Conservation (phyloP, 1,139 yeast species). For the Casaregolazyma suthepensis region DNA sequence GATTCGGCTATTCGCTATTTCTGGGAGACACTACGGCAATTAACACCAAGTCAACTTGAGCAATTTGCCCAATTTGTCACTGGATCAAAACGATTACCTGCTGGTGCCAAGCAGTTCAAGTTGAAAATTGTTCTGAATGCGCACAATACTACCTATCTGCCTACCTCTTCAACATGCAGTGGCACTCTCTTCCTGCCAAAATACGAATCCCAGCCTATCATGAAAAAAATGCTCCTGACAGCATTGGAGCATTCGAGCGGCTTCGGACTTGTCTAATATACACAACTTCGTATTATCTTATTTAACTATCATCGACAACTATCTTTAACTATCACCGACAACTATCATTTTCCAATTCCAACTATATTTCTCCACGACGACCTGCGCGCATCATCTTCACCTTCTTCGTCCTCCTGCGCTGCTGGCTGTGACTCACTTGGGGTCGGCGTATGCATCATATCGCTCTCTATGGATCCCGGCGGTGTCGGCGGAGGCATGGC, state of each 20-base stretch:
- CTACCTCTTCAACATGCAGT: constrained; percentile 28
- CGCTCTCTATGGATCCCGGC: neutral
- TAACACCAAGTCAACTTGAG: constrained; percentile 16
- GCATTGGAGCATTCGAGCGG: constrained; percentile 27
- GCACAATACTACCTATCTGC: constrained; percentile 19
- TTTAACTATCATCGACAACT: neutral
- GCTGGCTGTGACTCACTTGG: neutral
- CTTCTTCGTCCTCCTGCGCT: neutral
- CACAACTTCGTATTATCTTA: neutral
- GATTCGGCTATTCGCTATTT: constrained; percentile 19
- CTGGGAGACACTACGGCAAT: constrained; percentile 21
- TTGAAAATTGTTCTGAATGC: constrained; percentile 23
- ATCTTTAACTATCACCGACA: neutral
- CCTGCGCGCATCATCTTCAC: neutral
- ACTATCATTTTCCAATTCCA: constrained; percentile 2
- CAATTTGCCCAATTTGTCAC: constrained; percentile 28
- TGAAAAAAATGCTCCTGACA: constrained; percentile 18
- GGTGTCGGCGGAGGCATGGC: neutral
- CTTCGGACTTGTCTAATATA: constrained; percentile 22
- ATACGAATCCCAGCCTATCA: constrained; percentile 16
- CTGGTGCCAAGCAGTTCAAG: constrained; percentile 19
- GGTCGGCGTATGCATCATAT: neutral
- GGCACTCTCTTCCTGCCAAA: constrained; percentile 24
- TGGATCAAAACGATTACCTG: constrained; percentile 26
- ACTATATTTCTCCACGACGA: constrained; percentile 8